Percentiles rank a stretch among this genome's conserved stretches.
Evolutionary conservation across 2,329 filamentous ascomycete species (phyloP).

Genomic region (Diaporthe eres): DNA sequence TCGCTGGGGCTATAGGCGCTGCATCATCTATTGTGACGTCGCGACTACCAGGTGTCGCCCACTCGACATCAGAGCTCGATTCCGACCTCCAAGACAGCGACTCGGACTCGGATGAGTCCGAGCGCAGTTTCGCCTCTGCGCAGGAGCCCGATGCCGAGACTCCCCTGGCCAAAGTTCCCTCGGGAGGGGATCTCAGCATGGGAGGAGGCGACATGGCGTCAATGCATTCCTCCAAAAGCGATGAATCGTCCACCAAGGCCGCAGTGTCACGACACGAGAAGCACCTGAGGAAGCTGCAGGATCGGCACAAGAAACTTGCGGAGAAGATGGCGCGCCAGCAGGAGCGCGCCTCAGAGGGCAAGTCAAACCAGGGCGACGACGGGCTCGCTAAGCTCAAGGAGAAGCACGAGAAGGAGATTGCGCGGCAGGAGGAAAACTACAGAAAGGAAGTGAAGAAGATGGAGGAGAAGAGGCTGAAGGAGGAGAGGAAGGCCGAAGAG

Average conservation of each 20-base stretch:
- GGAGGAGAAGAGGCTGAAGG: constrained; percentile 73
- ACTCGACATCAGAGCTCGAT: constrained; percentile 49
- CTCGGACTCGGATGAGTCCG: constrained; percentile 59
- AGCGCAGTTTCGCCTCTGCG: constrained; percentile 65
- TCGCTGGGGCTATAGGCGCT: constrained; percentile 65
- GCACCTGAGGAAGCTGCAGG: constrained; percentile 74
- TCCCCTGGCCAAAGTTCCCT: constrained; percentile 36
- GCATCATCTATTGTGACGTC: constrained; percentile 63
- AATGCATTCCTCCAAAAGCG: constrained; percentile 53
- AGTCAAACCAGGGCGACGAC: constrained; percentile 52
- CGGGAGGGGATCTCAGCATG: not conserved
- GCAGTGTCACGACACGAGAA: constrained; percentile 66
- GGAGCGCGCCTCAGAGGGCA: constrained; percentile 58
- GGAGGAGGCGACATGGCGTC: constrained; percentile 43
- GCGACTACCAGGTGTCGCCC: constrained; percentile 53
- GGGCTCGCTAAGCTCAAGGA: constrained; percentile 71
- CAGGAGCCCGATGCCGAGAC: constrained; percentile 54
- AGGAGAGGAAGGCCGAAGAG: constrained; percentile 72
- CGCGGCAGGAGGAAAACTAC: constrained; percentile 77
- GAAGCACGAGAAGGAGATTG: constrained; percentile 73
- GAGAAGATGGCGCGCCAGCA: constrained; percentile 72
- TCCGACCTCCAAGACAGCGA: constrained; percentile 46
- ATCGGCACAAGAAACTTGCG: constrained; percentile 73
- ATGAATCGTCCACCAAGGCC: constrained; percentile 54
- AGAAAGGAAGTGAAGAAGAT: constrained; percentile 74